A percentile compares a stretch with the other conserved stretches of the same genome.
Conservation (phyloP, 2,329 filamentous ascomycete genomes). For the Verticillium dahliae region DNA sequence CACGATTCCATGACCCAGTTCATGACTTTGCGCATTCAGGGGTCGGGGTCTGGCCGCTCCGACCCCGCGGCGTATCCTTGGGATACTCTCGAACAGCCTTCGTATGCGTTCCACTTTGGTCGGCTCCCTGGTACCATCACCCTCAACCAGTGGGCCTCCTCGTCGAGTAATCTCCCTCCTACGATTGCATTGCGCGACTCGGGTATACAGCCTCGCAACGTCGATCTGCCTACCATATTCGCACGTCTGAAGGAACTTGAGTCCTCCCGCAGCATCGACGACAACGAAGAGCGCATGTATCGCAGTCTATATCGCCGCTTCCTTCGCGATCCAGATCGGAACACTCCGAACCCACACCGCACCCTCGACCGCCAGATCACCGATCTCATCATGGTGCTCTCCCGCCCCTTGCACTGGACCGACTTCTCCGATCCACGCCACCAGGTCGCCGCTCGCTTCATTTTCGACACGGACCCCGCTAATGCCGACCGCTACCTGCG, state of each 20-base stretch:
- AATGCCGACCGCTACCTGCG: conserved; percentile 53
- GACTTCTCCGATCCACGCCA: conserved; percentile 65
- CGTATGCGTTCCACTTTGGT: conserved; percentile 62
- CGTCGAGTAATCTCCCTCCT: conserved; percentile 50
- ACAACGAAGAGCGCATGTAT: conserved; percentile 53
- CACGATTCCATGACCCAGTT: conserved; percentile 53
- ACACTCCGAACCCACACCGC: conserved; percentile 50
- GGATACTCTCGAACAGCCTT: conserved; percentile 70
- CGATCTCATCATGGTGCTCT: conserved; percentile 63
- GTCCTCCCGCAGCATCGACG: conserved; percentile 37
- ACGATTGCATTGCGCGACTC: conserved; percentile 51
- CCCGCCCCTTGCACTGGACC: conserved; percentile 59
- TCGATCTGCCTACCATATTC: conserved; percentile 51
- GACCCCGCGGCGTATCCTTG: conserved; percentile 44
- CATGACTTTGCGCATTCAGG: conserved; percentile 46
- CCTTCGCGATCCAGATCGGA: conserved; percentile 60
- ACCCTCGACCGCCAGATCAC: conserved; percentile 65
- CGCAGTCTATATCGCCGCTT: conserved; percentile 61
- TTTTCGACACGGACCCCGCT: conserved; percentile 52
- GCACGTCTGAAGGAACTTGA: conserved; percentile 55
- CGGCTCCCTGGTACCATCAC: conserved; percentile 63
- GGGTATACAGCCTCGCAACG: conserved; percentile 52
- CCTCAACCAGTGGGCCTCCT: conserved; percentile 61
- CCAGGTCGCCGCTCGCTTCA: conserved; percentile 68
- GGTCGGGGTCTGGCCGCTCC: conserved; percentile 20